Evolutionary conservation across 345 rosid species (phyloP).

Genomic region (Cardiospermum halicacabum): DNA sequence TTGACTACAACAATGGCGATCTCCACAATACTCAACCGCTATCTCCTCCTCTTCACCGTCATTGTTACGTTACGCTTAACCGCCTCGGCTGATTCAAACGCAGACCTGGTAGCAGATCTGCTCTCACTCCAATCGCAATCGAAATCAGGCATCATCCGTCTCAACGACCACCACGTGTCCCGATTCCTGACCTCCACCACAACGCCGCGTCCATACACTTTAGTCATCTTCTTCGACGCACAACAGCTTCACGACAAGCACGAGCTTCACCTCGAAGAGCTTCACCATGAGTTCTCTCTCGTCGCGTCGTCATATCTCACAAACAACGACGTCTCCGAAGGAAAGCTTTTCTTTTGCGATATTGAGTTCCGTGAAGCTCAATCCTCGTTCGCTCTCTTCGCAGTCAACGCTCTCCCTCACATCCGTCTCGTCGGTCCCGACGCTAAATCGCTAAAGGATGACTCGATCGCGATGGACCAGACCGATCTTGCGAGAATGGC

Average conservation of each 20-base stretch:
- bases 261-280: constrained; percentile 70
- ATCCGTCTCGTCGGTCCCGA: constrained; percentile 64
- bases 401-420: constrained; percentile 89
- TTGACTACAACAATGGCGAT: constrained; percentile 31
- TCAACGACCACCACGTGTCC: constrained; percentile 69
- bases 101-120: constrained; percentile 58
- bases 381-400: constrained; percentile 62
- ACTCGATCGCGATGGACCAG: constrained; percentile 70
- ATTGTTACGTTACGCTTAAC: constrained; percentile 10
- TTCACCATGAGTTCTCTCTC: constrained; percentile 63
- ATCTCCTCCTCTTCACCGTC: constrained; percentile 26
- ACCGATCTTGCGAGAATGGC: constrained; percentile 65
- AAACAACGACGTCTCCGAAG: constrained; percentile 39
- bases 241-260: constrained; percentile 52
- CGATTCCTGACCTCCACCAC: constrained; percentile 66
- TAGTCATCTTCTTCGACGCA: constrained; percentile 91
- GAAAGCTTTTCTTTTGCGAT: constrained; percentile 76
- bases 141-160: constrained; percentile 64
- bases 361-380: constrained; percentile 71
- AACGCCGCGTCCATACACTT: constrained; percentile 66
- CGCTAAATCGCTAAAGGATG: constrained; percentile 47
- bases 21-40: constrained; percentile 5
- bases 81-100: constrained; percentile 25
- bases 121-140: constrained; percentile 57
- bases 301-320: constrained; percentile 66